Conservation (phyloP, 345 rosid genomes). For the Murraya paniculata region DNA sequence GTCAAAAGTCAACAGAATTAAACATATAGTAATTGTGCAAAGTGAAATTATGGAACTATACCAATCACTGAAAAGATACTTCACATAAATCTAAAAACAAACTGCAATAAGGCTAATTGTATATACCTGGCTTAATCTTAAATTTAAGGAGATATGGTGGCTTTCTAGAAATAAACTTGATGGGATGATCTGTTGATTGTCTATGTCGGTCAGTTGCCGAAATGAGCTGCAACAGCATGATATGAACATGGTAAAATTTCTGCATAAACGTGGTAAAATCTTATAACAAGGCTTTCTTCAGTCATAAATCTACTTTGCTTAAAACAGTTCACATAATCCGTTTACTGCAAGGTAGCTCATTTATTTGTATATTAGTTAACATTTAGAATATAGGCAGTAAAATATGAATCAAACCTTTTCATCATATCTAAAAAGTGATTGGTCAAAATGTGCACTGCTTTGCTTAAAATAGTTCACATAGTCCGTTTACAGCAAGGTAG, state of each 20-base stretch:
- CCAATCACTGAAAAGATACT: background rate
- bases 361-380: background rate
- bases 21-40: background rate
- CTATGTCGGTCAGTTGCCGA: constrained; percentile 80
- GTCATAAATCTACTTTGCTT: background rate
- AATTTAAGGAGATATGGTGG: constrained; percentile 60
- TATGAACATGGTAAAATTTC: constrained; percentile 5
- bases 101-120: background rate
- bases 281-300: background rate
- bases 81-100: background rate
- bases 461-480: background rate
- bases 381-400: background rate
- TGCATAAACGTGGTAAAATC: background rate
- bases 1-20: background rate
- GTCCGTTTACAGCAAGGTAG: too few species aligned
- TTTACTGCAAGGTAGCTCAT: too few species aligned
- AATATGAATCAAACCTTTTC: constrained; percentile 66
- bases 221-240: constrained; percentile 55
- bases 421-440: constrained; percentile 83
- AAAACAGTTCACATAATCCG: background rate
- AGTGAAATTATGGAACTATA: background rate
- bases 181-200: constrained; percentile 73
- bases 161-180: constrained; percentile 79
- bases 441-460: constrained; percentile 96
- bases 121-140: constrained; percentile 86